Evolutionary conservation across 148 eudicot genomes (phyloP).

Genomic region (Nyssa sinensis): DNA sequence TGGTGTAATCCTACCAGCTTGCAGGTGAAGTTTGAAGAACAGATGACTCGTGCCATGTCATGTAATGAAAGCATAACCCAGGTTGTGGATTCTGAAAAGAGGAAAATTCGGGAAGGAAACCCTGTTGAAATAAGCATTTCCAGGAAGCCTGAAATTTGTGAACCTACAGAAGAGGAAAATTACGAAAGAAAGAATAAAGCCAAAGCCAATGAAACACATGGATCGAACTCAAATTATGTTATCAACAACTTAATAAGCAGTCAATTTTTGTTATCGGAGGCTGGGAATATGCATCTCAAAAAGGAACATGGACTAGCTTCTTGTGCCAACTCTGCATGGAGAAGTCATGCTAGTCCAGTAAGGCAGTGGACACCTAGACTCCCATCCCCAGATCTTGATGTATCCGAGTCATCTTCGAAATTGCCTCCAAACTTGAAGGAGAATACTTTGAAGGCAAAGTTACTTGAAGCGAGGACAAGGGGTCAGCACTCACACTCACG

Average conservation of each 20-base stretch:
- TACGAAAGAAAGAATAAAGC: conserved; percentile 12
- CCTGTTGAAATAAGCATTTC: conserved; percentile 42
- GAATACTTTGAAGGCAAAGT: conserved; percentile 67
- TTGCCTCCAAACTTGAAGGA: conserved; percentile 44
- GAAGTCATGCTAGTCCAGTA: conserved; percentile 57
- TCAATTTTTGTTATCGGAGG: conserved; percentile 51
- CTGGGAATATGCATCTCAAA: conserved; percentile 36
- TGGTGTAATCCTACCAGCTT: conserved; percentile 39
- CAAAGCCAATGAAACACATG: conserved; percentile 19
- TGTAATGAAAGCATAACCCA: conserved; percentile 10
- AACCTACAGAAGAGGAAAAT: conserved; percentile 32
- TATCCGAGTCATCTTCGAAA: conserved; percentile 50
- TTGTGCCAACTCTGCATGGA: conserved; percentile 33
- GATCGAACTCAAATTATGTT: conserved; percentile 27
- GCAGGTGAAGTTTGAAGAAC: conserved; percentile 55
- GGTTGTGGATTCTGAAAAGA: conserved; percentile 18
- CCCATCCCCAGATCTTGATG: conserved; percentile 43
- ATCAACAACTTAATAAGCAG: conserved; percentile 56
- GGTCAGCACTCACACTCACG: conserved; percentile 76
- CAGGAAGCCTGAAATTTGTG: conserved; percentile 46
- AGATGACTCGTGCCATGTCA: conserved; percentile 30
- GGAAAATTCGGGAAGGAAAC: conserved; percentile 22
- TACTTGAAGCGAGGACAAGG: conserved; percentile 69
- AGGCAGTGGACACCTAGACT: conserved; percentile 59
- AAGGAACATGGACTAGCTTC: conserved; percentile 24